Percentiles rank a stretch among this genome's conserved stretches.
phyloP scores from a whole-genome alignment of 805 yeast species.

The Brettanomyces naardenensis region DNA sequence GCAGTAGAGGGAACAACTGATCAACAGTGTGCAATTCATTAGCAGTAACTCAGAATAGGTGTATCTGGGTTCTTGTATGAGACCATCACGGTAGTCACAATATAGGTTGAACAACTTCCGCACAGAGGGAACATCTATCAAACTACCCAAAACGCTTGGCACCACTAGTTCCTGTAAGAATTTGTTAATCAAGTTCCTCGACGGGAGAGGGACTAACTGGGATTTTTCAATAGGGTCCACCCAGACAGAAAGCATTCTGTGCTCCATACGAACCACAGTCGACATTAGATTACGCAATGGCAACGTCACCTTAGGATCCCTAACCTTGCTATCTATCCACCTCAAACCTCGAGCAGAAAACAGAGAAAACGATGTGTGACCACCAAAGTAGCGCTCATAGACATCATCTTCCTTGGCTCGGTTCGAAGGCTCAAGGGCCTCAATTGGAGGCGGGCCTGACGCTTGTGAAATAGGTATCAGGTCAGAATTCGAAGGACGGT shows the following conservation, averaged over 20 bases:
- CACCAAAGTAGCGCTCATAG: conserved; percentile 12
- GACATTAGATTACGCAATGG: conserved; percentile 21
- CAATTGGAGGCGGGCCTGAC: too few species aligned
- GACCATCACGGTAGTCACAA: conserved; percentile 20
- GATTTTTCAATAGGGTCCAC: conserved; percentile 25
- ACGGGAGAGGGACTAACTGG: conserved; percentile 25
- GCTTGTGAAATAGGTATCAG: too few species aligned
- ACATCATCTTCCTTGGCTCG: background rate
- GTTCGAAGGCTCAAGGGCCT: too few species aligned
- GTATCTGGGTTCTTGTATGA: conserved; percentile 15
- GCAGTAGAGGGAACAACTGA: conserved; percentile 9
- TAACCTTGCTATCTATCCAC: conserved; percentile 27
- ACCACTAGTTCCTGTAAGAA: conserved; percentile 11
- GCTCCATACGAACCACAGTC: conserved; percentile 13
- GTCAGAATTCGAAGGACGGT: too few species aligned
- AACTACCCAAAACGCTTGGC: background rate
- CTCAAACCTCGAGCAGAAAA: conserved; percentile 32
- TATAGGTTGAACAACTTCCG: conserved; percentile 8
- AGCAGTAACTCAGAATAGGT: conserved; percentile 26
- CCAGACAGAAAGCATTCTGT: conserved; percentile 22
- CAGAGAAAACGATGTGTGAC: conserved; percentile 30
- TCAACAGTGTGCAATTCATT: conserved; percentile 23
- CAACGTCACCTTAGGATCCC: conserved; percentile 9
- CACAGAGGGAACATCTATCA: conserved; percentile 6
- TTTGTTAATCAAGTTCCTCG: conserved; percentile 13